A percentile compares a stretch with the other conserved stretches of the same genome.
These are phyloP conservation scores for Boletus sp. DNA, from an alignment of 768 basidiomycete species.

Conservation along the genomic window DNA sequence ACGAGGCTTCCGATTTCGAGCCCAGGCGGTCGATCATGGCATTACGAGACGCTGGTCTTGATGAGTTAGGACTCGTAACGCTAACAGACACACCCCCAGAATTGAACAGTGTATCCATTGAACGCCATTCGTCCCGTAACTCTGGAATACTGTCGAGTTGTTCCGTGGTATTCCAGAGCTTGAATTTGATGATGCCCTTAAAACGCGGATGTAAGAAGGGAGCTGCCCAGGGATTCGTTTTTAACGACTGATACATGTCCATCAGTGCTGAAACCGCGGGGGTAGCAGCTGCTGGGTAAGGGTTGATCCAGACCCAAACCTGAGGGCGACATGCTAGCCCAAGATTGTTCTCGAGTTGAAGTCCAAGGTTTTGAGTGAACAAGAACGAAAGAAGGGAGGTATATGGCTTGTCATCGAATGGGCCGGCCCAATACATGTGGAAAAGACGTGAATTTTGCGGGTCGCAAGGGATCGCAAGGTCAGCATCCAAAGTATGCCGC, in stretches of 20 bases:
- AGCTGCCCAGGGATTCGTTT: constrained; percentile 83
- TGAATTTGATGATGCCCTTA: constrained; percentile 86
- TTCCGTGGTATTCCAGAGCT: constrained; percentile 96
- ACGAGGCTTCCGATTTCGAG: constrained; percentile 53
- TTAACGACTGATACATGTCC: constrained; percentile 82
- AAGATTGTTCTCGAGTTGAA: constrained; percentile 49
- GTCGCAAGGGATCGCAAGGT: constrained; percentile 57
- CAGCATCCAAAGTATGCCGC: constrained; percentile 41
- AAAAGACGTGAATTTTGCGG: constrained; percentile 77
- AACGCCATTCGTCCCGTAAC: constrained; percentile 85
- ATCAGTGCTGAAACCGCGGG: constrained; percentile 74
- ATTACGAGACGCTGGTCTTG: constrained; percentile 8
- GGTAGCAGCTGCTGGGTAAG: constrained; percentile 82
- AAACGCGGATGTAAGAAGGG: constrained; percentile 90
- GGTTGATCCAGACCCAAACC: constrained; percentile 97
- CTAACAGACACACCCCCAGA: constrained; percentile 78
- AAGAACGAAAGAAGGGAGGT: constrained; percentile 89
- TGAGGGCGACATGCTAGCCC: constrained; percentile 71
- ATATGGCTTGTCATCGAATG: constrained; percentile 97
- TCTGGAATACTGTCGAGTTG: constrained; percentile 87
- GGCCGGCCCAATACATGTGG: constrained; percentile 97
- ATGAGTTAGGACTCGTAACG: constrained; percentile 36
- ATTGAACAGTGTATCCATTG: constrained; percentile 78
- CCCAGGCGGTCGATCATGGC: constrained; percentile 47
- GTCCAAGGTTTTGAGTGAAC: constrained; percentile 86